Conservation (phyloP, 2,329 filamentous ascomycete species). For the Colletotrichum sidae region DNA sequence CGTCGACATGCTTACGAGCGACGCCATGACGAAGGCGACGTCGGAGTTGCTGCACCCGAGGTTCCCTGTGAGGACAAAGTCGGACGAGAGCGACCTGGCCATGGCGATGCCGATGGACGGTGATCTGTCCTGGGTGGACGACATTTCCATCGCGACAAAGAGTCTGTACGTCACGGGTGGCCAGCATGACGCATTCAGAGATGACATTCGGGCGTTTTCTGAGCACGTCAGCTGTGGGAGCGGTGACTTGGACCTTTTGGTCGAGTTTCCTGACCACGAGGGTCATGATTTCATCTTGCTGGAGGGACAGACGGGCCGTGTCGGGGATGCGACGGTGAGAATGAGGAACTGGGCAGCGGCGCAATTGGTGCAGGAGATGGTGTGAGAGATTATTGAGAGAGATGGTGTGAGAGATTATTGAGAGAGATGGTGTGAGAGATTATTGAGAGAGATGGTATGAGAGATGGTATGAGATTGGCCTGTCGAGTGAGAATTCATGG, state of each 20-base stretch:
- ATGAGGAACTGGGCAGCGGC: conserved; percentile 47
- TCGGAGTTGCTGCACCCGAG: conserved; percentile 8
- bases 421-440: neutral
- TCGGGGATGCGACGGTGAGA: conserved; percentile 44
- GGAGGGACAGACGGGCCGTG: conserved; percentile 41
- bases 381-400: neutral
- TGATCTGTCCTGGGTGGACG: conserved; percentile 44
- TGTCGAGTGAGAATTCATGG: too few relatives aligned
- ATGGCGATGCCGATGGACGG: conserved; percentile 46
- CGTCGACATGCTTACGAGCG: conserved; percentile 49
- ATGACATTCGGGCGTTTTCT: conserved; percentile 44
- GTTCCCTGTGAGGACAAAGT: conserved; percentile 32
- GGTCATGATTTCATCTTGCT: conserved; percentile 50
- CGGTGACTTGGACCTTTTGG: conserved; percentile 42
- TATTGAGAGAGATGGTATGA: neutral
- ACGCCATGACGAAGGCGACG: conserved; percentile 19
- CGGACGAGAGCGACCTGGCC: conserved; percentile 37
- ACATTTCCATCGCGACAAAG: conserved; percentile 39
- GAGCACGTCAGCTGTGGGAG: conserved; percentile 39
- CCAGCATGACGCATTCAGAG: conserved; percentile 46
- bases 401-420: neutral
- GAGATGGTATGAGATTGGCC: neutral
- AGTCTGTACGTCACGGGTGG: conserved; percentile 49
- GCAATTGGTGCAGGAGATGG: conserved; percentile 4
- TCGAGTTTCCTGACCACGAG: conserved; percentile 45